These are phyloP conservation scores for Hordeum marinum DNA, from an alignment of 176 grass and related monocot species.

Conservation along the genomic window DNA sequence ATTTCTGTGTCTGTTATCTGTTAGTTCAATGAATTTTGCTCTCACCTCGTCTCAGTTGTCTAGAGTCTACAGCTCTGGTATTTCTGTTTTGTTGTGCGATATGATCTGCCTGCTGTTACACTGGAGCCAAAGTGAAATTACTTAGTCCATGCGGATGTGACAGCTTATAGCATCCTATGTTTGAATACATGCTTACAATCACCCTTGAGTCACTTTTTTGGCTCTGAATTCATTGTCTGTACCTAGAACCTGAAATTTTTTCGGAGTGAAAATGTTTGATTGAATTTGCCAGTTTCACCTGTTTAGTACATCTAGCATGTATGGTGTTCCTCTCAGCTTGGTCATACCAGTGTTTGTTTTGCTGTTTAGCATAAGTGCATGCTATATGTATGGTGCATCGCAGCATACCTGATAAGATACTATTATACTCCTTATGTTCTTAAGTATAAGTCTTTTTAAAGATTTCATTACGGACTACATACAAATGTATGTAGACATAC, in stretches of 20 bases:
- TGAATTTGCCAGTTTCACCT: neutral
- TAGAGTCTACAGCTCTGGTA: neutral
- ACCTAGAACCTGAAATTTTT: neutral
- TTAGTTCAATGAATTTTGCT: constrained; percentile 15
- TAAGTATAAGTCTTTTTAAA: too few relatives aligned
- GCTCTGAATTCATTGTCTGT: neutral
- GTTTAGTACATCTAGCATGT: neutral
- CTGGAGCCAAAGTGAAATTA: neutral
- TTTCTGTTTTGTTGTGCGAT: neutral
- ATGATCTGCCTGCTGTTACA: neutral
- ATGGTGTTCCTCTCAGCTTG: neutral
- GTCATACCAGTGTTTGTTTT: neutral
- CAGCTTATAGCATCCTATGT: neutral
- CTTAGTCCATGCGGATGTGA: neutral
- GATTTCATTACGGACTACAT: too few relatives aligned
- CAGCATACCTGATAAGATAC: too few relatives aligned
- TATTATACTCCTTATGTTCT: too few relatives aligned
- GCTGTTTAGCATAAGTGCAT: neutral
- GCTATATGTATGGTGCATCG: neutral
- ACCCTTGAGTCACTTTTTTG: neutral
- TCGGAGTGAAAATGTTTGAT: neutral
- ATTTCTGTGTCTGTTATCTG: neutral
- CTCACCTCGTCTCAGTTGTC: neutral
- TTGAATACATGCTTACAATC: neutral
- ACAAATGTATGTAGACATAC: too few relatives aligned